These are phyloP conservation scores for Penicillium herquei DNA, from an alignment of 495 filamentous ascomycete genomes.

Conservation along the genomic window DNA sequence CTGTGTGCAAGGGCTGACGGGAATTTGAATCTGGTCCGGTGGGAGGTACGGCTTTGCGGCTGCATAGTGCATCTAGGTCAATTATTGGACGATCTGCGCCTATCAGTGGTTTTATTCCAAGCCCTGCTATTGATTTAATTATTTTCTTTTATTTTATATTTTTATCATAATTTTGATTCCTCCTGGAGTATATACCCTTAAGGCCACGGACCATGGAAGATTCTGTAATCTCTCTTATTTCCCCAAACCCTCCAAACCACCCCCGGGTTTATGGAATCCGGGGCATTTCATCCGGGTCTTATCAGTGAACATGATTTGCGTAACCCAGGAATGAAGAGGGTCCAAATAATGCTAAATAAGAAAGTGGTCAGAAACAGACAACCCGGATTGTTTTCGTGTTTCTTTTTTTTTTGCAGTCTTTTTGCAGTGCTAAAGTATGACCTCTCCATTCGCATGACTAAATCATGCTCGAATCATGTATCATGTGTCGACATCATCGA, in stretches of 20 bases:
- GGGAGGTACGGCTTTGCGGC: slow-evolving; percentile 21
- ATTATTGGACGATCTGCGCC: slow-evolving; percentile 27
- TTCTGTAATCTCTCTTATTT: neutral
- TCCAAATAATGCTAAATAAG: neutral
- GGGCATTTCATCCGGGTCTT: neutral
- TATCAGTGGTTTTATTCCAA: slow-evolving; percentile 15
- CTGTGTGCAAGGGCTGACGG: neutral
- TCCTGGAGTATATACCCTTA: neutral
- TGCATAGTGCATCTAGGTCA: slow-evolving; percentile 19
- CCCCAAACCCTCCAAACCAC: neutral
- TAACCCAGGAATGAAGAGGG: neutral
- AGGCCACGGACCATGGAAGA: slow-evolving; percentile 1
- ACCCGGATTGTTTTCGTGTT: slow-evolving; percentile 18
- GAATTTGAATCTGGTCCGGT: slow-evolving; percentile 12
- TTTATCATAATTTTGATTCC: neutral
- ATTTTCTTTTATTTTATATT: neutral
- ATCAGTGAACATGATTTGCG: slow-evolving; percentile 12
- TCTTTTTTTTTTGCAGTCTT: neutral
- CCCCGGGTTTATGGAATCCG: neutral
- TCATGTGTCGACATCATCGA: slow-evolving; percentile 32
- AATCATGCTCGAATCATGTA: slow-evolving; percentile 22
- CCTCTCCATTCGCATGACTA: slow-evolving; percentile 21
- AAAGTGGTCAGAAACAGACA: neutral
- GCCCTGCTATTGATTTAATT: neutral
- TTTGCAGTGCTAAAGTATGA: slow-evolving; percentile 9